These are phyloP conservation scores for Orbilia blumenaviensis DNA, from an alignment of 2,329 filamentous ascomycete species.

Conservation along the genomic window DNA sequence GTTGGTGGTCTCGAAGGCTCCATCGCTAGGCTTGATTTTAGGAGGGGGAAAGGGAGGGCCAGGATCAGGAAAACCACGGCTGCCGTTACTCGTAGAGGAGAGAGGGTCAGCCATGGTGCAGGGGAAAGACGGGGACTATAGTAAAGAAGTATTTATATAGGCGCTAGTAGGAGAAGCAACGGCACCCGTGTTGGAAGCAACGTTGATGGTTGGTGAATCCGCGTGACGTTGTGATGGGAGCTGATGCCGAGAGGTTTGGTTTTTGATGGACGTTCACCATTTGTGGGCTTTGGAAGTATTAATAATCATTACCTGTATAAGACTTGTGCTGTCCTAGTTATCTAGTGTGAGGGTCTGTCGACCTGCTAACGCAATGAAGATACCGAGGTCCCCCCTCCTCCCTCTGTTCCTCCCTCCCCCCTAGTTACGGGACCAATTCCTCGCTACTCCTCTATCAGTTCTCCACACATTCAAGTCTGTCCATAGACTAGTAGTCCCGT, in stretches of 20 bases:
- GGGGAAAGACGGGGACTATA: neutral
- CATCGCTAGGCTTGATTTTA: neutral
- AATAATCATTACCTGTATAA: too few relatives aligned
- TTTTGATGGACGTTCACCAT: neutral
- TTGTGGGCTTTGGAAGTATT: neutral
- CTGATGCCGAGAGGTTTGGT: constrained; percentile 6
- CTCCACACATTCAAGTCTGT: too few relatives aligned
- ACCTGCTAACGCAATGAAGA: too few relatives aligned
- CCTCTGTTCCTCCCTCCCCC: too few relatives aligned
- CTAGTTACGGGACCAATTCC: too few relatives aligned
- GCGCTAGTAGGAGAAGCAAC: too few relatives aligned
- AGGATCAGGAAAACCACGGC: neutral
- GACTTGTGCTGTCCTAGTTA: too few relatives aligned
- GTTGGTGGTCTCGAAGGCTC: neutral
- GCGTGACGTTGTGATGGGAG: neutral
- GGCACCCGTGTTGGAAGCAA: neutral
- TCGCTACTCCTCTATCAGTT: too few relatives aligned
- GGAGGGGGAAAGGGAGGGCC: neutral
- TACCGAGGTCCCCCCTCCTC: too few relatives aligned
- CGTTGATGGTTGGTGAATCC: neutral
- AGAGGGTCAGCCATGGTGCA: neutral
- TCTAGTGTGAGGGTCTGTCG: too few relatives aligned
- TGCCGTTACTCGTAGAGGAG: neutral
- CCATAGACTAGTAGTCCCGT: too few relatives aligned
- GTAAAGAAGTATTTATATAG: neutral